phyloP scores from a whole-genome alignment of 2,329 filamentous ascomycete species.

The Teratosphaeria gauchensis region DNA sequence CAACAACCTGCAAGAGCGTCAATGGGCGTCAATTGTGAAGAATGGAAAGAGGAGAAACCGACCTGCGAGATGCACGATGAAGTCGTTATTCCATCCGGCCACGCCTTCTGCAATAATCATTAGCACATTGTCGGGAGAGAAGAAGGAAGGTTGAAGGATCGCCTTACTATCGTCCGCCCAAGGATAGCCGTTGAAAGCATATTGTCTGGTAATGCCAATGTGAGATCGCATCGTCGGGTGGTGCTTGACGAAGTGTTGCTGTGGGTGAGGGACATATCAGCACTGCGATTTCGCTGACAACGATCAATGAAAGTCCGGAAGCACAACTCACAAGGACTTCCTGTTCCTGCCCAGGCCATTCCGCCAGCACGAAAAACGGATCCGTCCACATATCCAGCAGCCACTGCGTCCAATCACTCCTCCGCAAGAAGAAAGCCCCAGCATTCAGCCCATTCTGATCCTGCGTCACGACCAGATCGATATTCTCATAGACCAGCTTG shows the following conservation, averaged over 20 bases:
- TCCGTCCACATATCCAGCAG: neutral
- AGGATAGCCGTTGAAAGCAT: neutral
- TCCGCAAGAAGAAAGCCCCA: neutral
- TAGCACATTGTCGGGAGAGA: neutral
- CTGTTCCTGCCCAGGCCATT: neutral
- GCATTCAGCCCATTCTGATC: neutral
- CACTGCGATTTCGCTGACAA: neutral
- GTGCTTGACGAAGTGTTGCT: neutral
- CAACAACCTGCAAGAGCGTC: neutral
- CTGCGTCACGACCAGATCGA: neutral
- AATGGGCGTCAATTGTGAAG: too few relatives aligned
- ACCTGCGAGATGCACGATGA: neutral
- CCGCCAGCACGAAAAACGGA: neutral
- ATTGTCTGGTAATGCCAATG: neutral
- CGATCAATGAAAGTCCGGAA: neutral
- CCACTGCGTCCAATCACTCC: neutral
- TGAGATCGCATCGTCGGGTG: neutral
- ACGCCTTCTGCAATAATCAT: neutral
- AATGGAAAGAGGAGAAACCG: neutral
- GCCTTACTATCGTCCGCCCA: neutral
- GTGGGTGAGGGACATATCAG: neutral
- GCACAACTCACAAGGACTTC: neutral
- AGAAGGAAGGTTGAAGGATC: neutral
- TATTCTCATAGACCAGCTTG: neutral
- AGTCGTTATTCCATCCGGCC: neutral